These are phyloP conservation scores for Zygosaccharomyces bailii DNA, from an alignment of 805 yeast species.

Conservation along the genomic window DNA sequence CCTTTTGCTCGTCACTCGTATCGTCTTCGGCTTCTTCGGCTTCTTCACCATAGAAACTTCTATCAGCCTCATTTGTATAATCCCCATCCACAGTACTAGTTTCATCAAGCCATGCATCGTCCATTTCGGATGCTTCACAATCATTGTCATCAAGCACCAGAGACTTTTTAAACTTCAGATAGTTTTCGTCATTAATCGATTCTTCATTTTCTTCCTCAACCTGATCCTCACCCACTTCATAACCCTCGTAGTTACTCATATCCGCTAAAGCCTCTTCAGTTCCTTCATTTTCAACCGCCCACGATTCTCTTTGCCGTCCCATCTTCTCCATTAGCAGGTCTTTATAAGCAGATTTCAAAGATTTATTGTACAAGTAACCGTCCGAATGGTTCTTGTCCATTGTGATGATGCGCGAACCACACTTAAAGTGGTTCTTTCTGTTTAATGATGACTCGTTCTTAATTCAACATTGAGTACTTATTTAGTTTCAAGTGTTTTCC, in stretches of 20 bases:
- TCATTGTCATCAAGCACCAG: constrained; percentile 17
- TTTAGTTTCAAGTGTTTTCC: constrained; percentile 7
- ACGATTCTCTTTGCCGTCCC: constrained; percentile 11
- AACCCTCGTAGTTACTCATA: constrained; percentile 10
- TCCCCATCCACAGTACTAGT: constrained; percentile 21
- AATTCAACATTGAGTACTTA: not conserved
- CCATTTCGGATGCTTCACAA: constrained; percentile 14
- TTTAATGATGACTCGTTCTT: not conserved
- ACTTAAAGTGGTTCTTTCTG: not conserved
- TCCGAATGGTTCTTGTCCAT: constrained; percentile 6
- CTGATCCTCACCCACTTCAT: constrained; percentile 18
- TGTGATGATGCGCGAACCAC: not conserved
- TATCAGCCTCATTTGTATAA: constrained; percentile 26
- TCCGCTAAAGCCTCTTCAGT: constrained; percentile 4
- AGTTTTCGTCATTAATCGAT: constrained; percentile 10
- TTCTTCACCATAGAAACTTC: constrained; percentile 20
- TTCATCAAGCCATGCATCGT: constrained; percentile 20
- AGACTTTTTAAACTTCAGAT: constrained; percentile 19
- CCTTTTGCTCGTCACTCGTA: constrained; percentile 7
- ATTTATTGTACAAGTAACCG: constrained; percentile 14
- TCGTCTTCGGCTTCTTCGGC: constrained; percentile 13
- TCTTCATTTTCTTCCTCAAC: constrained; percentile 16
- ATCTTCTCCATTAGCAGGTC: constrained; percentile 19
- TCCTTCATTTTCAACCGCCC: constrained; percentile 9
- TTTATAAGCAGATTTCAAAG: constrained; percentile 16